These are phyloP conservation scores for Rhodotorula paludigena DNA, from an alignment of 768 basidiomycete genomes.

Conservation along the genomic window DNA sequence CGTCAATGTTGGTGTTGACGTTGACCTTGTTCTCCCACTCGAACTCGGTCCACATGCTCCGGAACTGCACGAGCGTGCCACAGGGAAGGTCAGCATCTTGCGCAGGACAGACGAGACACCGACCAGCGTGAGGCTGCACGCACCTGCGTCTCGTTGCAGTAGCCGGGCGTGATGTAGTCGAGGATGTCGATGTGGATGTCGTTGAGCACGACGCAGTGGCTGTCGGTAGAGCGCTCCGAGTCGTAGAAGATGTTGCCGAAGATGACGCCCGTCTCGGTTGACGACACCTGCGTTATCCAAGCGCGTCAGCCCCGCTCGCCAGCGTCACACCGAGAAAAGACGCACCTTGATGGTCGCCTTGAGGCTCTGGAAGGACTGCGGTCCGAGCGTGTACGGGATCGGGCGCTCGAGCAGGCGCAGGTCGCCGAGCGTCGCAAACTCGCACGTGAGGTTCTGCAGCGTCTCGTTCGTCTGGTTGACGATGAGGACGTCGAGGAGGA, in stretches of 20 bases:
- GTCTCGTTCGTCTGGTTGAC: slow-evolving; percentile 95
- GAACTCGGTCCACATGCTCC: slow-evolving; percentile 99
- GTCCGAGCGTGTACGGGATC: slow-evolving; percentile 82
- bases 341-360: slow-evolving; percentile 91
- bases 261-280: slow-evolving; percentile 96
- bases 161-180: slow-evolving; percentile 95
- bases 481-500: slow-evolving; percentile 86
- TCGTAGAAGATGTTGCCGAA: slow-evolving; percentile 98
- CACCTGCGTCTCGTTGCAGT: slow-evolving; percentile 90
- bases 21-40: slow-evolving; percentile 99
- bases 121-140: slow-evolving; percentile 27
- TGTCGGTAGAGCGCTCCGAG: slow-evolving; percentile 61
- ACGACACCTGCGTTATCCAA: slow-evolving; percentile 58
- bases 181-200: slow-evolving; percentile 98
- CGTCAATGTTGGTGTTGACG: slow-evolving; percentile 76
- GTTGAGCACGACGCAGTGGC: slow-evolving; percentile 76
- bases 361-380: slow-evolving; percentile 96
- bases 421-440: slow-evolving; percentile 95
- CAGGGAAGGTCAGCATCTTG: background rate
- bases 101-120: no score
- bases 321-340: background rate
- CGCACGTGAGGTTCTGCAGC: slow-evolving; percentile 89
- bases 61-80: slow-evolving; percentile 58
- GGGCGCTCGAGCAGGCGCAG: slow-evolving; percentile 96
- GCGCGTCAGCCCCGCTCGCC: background rate